Percentiles rank a stretch among this genome's conserved stretches.
Evolutionary conservation across 192 early-diverging fungal species (phyloP).

Genomic region (Glomus cerebriforme): DNA sequence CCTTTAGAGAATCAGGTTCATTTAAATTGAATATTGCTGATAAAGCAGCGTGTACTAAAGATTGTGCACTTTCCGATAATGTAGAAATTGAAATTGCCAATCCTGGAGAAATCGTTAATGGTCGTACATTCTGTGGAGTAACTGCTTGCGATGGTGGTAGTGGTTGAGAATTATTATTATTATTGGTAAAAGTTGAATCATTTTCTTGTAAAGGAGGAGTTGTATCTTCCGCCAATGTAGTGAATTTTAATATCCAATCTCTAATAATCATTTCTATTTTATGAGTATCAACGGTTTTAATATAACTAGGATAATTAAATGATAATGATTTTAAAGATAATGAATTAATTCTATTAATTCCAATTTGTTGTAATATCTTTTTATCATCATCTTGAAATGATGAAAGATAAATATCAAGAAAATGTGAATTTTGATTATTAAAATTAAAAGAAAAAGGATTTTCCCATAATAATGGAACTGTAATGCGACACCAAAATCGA

Average conservation of each 20-base stretch:
- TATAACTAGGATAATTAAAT: not conserved
- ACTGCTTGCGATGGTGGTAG: too few relatives aligned
- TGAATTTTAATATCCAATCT: not conserved
- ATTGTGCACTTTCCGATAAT: too few relatives aligned
- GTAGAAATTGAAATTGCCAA: too few relatives aligned
- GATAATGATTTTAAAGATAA: not conserved
- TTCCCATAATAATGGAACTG: not conserved
- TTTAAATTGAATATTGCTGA: too few relatives aligned
- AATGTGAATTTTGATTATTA: not conserved
- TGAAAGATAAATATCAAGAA: conserved; percentile 2
- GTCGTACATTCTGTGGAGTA: too few relatives aligned
- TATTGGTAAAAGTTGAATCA: too few relatives aligned
- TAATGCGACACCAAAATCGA: not conserved
- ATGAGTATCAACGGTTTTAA: not conserved
- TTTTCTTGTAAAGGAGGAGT: too few relatives aligned
- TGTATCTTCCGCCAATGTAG: not conserved
- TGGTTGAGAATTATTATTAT: too few relatives aligned
- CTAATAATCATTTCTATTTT: not conserved
- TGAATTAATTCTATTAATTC: not conserved
- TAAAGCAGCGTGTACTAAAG: too few relatives aligned
- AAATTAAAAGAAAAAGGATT: not conserved
- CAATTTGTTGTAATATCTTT: not conserved
- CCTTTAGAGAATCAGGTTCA: too few relatives aligned
- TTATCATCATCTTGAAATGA: not conserved
- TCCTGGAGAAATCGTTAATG: too few relatives aligned